phyloP scores from a whole-genome alignment of 2,329 filamentous ascomycete genomes.

The Albifimbria verrucaria region DNA sequence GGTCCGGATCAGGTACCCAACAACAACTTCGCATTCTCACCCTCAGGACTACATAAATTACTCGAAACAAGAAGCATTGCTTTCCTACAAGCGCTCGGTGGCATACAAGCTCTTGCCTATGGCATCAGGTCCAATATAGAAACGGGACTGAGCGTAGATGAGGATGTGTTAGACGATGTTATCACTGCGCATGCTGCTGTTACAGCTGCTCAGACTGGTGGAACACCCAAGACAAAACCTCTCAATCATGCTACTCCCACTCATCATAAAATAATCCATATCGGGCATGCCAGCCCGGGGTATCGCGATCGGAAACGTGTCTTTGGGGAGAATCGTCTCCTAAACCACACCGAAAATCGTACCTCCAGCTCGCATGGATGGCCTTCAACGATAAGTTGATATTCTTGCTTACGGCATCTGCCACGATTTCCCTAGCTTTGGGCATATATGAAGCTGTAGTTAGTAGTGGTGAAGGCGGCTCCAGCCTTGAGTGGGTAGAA shows the following conservation, averaged over 20 bases:
- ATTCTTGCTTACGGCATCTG: constrained; percentile 67
- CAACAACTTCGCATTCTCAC: constrained; percentile 52
- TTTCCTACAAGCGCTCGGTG: constrained; percentile 50
- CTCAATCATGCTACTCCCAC: constrained; percentile 14
- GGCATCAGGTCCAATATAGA: constrained; percentile 47
- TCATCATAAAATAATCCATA: constrained; percentile 13
- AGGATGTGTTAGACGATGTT: constrained; percentile 39
- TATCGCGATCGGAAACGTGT: constrained; percentile 63
- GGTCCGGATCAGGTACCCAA: constrained; percentile 5
- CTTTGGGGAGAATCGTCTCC: constrained; percentile 59
- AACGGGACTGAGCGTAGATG: constrained; percentile 48
- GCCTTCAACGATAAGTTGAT: constrained; percentile 80
- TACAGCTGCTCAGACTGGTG: constrained; percentile 25
- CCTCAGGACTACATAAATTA: constrained; percentile 51
- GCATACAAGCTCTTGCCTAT: constrained; percentile 46
- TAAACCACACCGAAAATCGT: constrained; percentile 65
- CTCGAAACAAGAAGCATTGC: constrained; percentile 46
- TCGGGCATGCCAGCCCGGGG: constrained; percentile 17
- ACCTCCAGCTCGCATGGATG: constrained; percentile 68
- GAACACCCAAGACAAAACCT: constrained; percentile 24
- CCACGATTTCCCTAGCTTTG: constrained; percentile 69
- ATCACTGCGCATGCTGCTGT: constrained; percentile 49
- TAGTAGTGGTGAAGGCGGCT: constrained; percentile 38
- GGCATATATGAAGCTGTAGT: constrained; percentile 71
- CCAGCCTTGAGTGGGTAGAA: constrained; percentile 75